A percentile compares a stretch with the other conserved stretches of the same genome.
phyloP scores from a whole-genome alignment of 441 rosid genomes.

The California macrophylla region DNA sequence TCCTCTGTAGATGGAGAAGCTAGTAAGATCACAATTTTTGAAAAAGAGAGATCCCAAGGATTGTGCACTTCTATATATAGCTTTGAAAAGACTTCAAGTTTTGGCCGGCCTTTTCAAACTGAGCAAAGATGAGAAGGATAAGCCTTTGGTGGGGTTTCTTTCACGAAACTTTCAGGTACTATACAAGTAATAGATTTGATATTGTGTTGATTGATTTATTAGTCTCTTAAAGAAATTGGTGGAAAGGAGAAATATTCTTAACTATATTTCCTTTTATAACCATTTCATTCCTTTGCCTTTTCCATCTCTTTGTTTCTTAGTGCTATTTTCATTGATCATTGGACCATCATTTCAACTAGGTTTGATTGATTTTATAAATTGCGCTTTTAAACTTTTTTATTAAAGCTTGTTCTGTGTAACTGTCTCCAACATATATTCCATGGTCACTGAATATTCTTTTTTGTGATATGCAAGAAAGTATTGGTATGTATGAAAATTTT shows the following conservation, averaged over 20 bases:
- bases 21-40: conserved; percentile 73
- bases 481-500: too few relatives aligned
- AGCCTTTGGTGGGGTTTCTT: conserved; percentile 84
- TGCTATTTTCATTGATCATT: neutral
- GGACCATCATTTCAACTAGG: neutral
- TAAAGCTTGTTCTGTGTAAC: neutral
- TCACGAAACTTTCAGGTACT: conserved; percentile 90
- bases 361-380: too few relatives aligned
- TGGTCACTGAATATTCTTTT: neutral
- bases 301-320: neutral
- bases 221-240: conserved; percentile 8
- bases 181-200: conserved; percentile 11
- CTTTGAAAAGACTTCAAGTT: conserved; percentile 81
- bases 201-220: conserved; percentile 15
- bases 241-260: conserved; percentile 12
- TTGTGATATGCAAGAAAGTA: neutral
- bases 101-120: conserved; percentile 91
- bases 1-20: conserved; percentile 68
- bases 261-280: too few relatives aligned
- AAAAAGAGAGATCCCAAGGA: conserved; percentile 85
- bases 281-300: neutral
- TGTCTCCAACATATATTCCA: neutral
- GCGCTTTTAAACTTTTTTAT: too few relatives aligned
- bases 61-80: conserved; percentile 79
- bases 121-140: conserved; percentile 86